phyloP scores from a whole-genome alignment of 2,329 filamentous ascomycete genomes.

The Paraconiothyrium sp. region DNA sequence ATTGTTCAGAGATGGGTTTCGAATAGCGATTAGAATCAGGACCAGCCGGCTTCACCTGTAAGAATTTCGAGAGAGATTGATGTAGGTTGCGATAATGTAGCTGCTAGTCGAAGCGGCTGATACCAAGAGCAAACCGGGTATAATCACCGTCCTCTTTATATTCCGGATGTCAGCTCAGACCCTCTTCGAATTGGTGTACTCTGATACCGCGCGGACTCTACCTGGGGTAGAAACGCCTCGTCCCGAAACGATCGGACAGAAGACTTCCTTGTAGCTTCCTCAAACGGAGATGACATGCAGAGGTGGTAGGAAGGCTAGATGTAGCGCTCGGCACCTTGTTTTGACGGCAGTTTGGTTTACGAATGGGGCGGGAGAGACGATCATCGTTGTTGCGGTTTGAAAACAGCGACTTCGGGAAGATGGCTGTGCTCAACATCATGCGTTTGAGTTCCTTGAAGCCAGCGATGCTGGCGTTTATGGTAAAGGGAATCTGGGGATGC shows the following conservation, averaged over 20 bases:
- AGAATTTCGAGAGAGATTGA: constrained; percentile 19
- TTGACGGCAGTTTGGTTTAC: constrained; percentile 30
- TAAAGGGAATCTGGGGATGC: not conserved
- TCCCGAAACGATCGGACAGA: constrained; percentile 33
- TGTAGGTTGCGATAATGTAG: constrained; percentile 11
- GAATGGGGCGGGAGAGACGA: constrained; percentile 30
- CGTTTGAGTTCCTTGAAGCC: constrained; percentile 27
- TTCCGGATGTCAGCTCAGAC: constrained; percentile 6
- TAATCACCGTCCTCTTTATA: constrained; percentile 28
- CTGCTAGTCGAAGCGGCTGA: constrained; percentile 17
- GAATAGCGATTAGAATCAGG: constrained; percentile 18
- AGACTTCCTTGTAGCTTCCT: constrained; percentile 24
- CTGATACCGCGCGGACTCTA: constrained; percentile 30
- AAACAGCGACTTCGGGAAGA: constrained; percentile 27
- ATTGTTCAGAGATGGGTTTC: constrained; percentile 13
- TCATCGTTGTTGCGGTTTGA: constrained; percentile 23
- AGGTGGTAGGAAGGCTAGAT: constrained; percentile 20
- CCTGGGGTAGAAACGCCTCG: constrained; percentile 25
- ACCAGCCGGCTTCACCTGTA: constrained; percentile 33
- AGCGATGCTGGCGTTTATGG: constrained; percentile 5
- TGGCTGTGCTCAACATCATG: constrained; percentile 31
- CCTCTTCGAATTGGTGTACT: constrained; percentile 21
- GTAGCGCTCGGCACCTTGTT: constrained; percentile 24
- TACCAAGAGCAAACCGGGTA: constrained; percentile 13
- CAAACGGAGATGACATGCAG: constrained; percentile 23